Conservation (phyloP, 2,329 filamentous ascomycete species). For the Trichoderma polysporum region DNA sequence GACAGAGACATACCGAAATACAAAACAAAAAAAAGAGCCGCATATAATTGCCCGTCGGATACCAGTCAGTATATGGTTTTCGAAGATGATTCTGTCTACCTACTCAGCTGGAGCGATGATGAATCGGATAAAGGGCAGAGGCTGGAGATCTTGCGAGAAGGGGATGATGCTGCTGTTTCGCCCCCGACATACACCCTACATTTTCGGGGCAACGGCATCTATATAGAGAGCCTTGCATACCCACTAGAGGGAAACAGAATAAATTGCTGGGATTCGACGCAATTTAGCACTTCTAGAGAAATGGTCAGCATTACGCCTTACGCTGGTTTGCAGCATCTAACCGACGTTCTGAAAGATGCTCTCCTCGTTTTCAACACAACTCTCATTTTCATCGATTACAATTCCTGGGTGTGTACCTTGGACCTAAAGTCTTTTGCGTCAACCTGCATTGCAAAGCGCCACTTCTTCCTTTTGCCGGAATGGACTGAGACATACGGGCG, state of each 20-base stretch:
- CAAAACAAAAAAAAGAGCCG: background rate
- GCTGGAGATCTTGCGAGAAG: background rate
- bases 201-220: background rate
- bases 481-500: background rate
- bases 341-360: background rate
- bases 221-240: background rate
- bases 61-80: background rate
- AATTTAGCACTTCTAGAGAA: background rate
- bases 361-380: background rate
- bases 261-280: background rate
- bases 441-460: background rate
- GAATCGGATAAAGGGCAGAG: background rate
- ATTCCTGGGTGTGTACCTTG: constrained; percentile 12
- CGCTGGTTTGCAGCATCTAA: background rate
- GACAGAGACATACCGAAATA: background rate
- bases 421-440: background rate
- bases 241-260: background rate
- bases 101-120: background rate
- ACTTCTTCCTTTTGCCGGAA: constrained; percentile 15
- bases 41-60: background rate
- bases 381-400: constrained; percentile 5
- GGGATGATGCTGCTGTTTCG: background rate
- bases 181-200: background rate
- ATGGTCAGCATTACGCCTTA: background rate
- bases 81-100: background rate